phyloP scores from a whole-genome alignment of 1,139 yeast genomes.

The Saccharomyces hybrid region DNA sequence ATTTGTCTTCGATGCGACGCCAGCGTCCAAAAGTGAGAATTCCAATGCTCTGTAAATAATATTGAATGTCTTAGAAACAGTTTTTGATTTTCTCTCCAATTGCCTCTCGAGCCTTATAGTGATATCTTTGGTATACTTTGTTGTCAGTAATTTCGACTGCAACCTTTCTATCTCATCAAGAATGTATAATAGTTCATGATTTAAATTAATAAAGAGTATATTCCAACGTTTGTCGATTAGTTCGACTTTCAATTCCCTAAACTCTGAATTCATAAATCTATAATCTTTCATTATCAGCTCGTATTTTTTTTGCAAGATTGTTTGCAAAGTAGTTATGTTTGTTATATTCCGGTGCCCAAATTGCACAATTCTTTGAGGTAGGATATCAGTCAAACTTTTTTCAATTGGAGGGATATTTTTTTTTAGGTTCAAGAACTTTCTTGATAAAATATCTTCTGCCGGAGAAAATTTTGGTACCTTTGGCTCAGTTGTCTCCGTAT shows the following conservation, averaged over 20 bases:
- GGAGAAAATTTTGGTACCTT: slow-evolving; percentile 35
- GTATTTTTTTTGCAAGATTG: slow-evolving; percentile 37
- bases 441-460: slow-evolving; percentile 36
- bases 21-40: slow-evolving; percentile 32
- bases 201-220: slow-evolving; percentile 41
- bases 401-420: slow-evolving; percentile 28
- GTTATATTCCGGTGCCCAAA: slow-evolving; percentile 23
- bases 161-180: slow-evolving; percentile 34
- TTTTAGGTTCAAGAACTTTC: slow-evolving; percentile 32
- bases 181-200: slow-evolving; percentile 35
- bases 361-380: slow-evolving; percentile 47
- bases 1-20: slow-evolving; percentile 30
- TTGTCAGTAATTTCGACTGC: slow-evolving; percentile 12
- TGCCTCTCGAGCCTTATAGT: slow-evolving; percentile 20
- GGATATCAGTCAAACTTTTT: slow-evolving; percentile 49
- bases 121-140: slow-evolving; percentile 6
- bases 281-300: slow-evolving; percentile 38
- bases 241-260: slow-evolving; percentile 39
- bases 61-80: slow-evolving; percentile 34
- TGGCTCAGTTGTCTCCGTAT: slow-evolving; percentile 28
- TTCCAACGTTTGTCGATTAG: slow-evolving; percentile 52
- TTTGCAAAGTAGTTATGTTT: slow-evolving; percentile 13
- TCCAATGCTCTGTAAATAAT: slow-evolving; percentile 37
- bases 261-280: slow-evolving; percentile 36
- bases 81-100: slow-evolving; percentile 23